Evolutionary conservation across 139 green algal species (phyloP).

Genomic region (Asterochloris sp.): DNA sequence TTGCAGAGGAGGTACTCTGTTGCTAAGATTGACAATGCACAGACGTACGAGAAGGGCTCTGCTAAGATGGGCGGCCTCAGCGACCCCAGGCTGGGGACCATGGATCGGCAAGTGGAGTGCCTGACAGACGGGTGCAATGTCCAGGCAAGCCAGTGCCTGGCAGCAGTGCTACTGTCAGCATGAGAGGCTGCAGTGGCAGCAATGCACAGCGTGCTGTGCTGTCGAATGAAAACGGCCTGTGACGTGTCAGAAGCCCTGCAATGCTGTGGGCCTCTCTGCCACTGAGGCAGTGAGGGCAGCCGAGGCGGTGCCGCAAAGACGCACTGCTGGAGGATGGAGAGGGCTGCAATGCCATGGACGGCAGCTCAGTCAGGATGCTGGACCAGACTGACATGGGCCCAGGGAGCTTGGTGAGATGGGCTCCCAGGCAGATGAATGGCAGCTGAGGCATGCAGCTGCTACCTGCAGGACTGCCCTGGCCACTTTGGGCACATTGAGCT

Average conservation of each 20-base stretch:
- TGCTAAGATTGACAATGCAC: conserved; percentile 70
- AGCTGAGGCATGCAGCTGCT: conserved; percentile 1
- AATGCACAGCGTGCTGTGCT: too few species aligned
- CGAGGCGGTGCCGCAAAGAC: too few species aligned
- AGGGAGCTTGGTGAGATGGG: too few species aligned
- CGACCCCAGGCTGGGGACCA: conserved; percentile 92
- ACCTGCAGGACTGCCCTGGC: conserved; percentile 82
- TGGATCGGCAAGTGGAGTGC: conserved; percentile 81
- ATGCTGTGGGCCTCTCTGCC: too few species aligned
- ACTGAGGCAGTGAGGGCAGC: too few species aligned
- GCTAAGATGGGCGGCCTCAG: conserved; percentile 85
- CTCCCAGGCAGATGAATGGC: too few species aligned
- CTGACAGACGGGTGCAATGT: conserved; percentile 66
- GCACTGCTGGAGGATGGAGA: too few species aligned
- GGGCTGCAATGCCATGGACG: too few species aligned
- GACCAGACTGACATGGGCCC: too few species aligned
- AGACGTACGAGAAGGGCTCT: conserved; percentile 90
- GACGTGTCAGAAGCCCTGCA: too few species aligned
- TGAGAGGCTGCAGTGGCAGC: background rate
- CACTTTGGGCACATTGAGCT: conserved; percentile 99
- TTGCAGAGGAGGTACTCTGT: conserved; percentile 87
- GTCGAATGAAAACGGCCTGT: too few species aligned
- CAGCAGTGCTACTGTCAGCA: background rate
- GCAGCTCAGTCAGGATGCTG: too few species aligned
- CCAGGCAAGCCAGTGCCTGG: background rate